phyloP scores from a whole-genome alignment of 1,284 basidiomycete species.

The Sporisorium sorghi region DNA sequence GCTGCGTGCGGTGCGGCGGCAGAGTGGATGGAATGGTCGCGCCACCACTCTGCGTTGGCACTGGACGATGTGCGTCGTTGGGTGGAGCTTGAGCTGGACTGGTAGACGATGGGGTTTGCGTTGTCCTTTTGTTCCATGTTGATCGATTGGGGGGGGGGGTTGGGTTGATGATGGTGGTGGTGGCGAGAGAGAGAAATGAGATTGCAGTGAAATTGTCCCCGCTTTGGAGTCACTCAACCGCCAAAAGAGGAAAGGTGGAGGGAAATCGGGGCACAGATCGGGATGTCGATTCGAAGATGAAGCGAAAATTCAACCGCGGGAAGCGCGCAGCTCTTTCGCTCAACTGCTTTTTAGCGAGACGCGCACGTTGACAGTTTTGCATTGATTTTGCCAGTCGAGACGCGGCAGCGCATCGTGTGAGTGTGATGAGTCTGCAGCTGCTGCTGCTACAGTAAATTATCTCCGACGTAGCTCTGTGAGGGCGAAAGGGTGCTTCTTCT shows the following conservation, averaged over 20 bases:
- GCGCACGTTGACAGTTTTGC: slow-evolving; percentile 21
- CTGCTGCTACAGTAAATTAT: no score
- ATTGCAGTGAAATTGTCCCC: not conserved
- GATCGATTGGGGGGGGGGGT: not conserved
- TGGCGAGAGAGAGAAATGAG: no score
- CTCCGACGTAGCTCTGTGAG: no score
- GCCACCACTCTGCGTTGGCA: slow-evolving; percentile 65
- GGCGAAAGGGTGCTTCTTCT: no score
- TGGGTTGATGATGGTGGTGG: not conserved
- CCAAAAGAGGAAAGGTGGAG: slow-evolving; percentile 7
- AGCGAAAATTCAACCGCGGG: no score
- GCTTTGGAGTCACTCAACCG: not conserved
- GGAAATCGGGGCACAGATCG: not conserved
- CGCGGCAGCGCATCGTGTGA: not conserved
- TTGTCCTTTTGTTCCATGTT: slow-evolving; percentile 66
- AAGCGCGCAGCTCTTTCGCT: no score
- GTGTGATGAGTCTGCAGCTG: not conserved
- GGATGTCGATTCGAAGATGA: not conserved
- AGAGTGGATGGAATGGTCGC: slow-evolving; percentile 52
- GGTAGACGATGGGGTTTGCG: slow-evolving; percentile 70
- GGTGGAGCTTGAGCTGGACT: slow-evolving; percentile 64
- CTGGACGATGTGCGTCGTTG: slow-evolving; percentile 26
- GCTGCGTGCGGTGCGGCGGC: slow-evolving; percentile 10
- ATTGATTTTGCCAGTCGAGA: not conserved
- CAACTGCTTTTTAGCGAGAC: slow-evolving; percentile 11